Percentiles rank a stretch among this genome's conserved stretches.
Conservation (phyloP, 2,329 filamentous ascomycete genomes). For the Trichophyton verrucosum region DNA sequence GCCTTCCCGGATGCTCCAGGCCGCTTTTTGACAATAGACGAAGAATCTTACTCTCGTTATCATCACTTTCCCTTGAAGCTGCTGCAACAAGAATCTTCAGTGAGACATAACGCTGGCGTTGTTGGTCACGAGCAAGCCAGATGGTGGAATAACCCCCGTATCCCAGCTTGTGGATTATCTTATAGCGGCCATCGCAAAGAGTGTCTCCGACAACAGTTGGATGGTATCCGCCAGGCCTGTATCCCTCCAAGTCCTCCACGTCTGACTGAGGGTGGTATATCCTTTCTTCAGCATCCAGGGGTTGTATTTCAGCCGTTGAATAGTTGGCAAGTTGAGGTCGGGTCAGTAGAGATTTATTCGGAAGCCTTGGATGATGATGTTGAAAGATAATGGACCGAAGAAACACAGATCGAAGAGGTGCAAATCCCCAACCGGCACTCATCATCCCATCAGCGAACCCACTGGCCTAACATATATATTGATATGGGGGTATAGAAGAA, state of each 20-base stretch:
- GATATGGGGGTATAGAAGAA: no score
- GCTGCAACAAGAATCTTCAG: conserved; percentile 15
- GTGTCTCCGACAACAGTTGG: conserved; percentile 19
- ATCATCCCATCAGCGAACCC: no score
- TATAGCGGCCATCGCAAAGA: conserved; percentile 10
- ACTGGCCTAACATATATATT: no score
- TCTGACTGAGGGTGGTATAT: conserved; percentile 11
- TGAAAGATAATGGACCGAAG: no score
- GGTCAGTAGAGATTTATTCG: no score
- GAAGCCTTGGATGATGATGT: no score
- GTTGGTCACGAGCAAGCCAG: conserved; percentile 14
- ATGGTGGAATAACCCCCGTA: conserved; percentile 16
- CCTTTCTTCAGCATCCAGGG: background rate
- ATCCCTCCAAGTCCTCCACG: conserved; percentile 19
- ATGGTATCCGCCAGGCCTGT: conserved; percentile 24
- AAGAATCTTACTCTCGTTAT: conserved; percentile 10
- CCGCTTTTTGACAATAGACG: conserved; percentile 7
- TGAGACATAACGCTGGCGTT: conserved; percentile 14
- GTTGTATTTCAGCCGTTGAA: no score
- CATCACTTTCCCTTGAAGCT: conserved; percentile 3
- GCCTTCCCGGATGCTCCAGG: background rate
- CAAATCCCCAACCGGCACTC: no score
- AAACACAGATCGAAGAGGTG: no score
- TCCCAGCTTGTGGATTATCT: conserved; percentile 16
- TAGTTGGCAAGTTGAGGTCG: no score